A percentile compares a stretch with the other conserved stretches of the same genome.
Conservation (phyloP, 2,329 filamentous ascomycete genomes). For the Aspergillus brunneoviolaceus region DNA sequence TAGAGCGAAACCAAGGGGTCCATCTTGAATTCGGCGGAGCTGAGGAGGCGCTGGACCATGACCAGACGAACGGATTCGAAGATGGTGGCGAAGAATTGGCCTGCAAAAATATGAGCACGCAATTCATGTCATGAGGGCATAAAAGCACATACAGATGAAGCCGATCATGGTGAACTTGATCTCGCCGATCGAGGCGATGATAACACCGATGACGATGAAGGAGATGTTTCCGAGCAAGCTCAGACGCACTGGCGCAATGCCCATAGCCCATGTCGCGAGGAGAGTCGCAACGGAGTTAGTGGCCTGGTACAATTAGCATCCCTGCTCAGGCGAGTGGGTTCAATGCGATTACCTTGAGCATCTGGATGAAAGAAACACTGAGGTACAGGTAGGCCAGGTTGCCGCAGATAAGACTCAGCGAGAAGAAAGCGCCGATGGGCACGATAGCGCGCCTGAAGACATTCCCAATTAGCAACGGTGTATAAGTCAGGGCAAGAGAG, state of each 20-base stretch:
- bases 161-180: constrained; percentile 74
- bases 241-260: constrained; percentile 75
- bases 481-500: background rate
- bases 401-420: constrained; percentile 90
- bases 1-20: constrained; percentile 82
- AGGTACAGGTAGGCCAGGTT: constrained; percentile 95
- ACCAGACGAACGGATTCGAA: constrained; percentile 77
- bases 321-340: constrained; percentile 22
- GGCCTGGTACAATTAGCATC: constrained; percentile 55
- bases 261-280: constrained; percentile 80
- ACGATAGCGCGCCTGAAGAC: constrained; percentile 71
- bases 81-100: constrained; percentile 69
- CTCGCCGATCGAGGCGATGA: constrained; percentile 91
- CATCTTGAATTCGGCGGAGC: constrained; percentile 76
- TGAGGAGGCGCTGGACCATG: constrained; percentile 78
- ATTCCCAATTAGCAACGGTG: background rate
- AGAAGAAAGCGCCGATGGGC: constrained; percentile 94
- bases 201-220: constrained; percentile 87
- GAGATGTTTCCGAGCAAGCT: constrained; percentile 88
- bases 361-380: constrained; percentile 96
- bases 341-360: constrained; percentile 73
- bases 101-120: constrained; percentile 61
- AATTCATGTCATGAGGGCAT: constrained; percentile 23
- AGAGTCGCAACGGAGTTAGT: constrained; percentile 92
- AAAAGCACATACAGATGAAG: constrained; percentile 59